Percentiles rank a stretch among this genome's conserved stretches.
These are phyloP conservation scores for Plantago lanceolata DNA, from an alignment of 305 asterid species.

Conservation along the genomic window DNA sequence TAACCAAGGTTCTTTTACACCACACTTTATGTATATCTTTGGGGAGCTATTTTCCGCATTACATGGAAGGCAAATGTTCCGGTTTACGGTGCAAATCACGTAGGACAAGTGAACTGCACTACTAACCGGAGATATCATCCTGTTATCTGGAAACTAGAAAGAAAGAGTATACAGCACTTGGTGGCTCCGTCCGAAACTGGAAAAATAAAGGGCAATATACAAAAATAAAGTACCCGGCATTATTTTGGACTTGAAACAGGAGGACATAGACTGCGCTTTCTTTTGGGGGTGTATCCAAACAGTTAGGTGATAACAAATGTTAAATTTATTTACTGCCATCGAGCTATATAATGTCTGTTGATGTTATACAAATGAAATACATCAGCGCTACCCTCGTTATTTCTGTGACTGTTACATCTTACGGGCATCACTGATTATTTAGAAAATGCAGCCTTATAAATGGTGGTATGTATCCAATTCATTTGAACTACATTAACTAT, in stretches of 20 bases:
- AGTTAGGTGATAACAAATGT: not conserved
- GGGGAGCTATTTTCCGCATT: too few species aligned
- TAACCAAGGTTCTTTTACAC: not conserved
- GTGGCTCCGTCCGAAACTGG: too few species aligned
- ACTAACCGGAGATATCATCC: too few species aligned
- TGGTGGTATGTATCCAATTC: slow-evolving; percentile 2
- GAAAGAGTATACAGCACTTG: too few species aligned
- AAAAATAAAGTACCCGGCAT: too few species aligned
- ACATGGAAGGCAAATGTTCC: too few species aligned
- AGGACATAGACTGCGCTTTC: not conserved
- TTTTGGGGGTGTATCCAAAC: not conserved
- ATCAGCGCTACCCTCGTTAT: not conserved
- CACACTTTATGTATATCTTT: too few species aligned
- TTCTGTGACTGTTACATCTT: not conserved
- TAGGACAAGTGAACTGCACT: too few species aligned
- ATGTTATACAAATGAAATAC: not conserved
- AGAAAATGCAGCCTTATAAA: not conserved
- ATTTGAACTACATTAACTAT: not conserved
- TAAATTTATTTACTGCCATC: not conserved
- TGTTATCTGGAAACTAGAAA: too few species aligned
- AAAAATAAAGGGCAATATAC: too few species aligned
- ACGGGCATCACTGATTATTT: not conserved
- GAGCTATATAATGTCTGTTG: not conserved
- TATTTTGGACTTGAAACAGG: not conserved
- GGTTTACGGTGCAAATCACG: too few species aligned